Evolutionary conservation across 495 filamentous ascomycete genomes (phyloP).

Genomic region (Aspergillus coremiiformis): DNA sequence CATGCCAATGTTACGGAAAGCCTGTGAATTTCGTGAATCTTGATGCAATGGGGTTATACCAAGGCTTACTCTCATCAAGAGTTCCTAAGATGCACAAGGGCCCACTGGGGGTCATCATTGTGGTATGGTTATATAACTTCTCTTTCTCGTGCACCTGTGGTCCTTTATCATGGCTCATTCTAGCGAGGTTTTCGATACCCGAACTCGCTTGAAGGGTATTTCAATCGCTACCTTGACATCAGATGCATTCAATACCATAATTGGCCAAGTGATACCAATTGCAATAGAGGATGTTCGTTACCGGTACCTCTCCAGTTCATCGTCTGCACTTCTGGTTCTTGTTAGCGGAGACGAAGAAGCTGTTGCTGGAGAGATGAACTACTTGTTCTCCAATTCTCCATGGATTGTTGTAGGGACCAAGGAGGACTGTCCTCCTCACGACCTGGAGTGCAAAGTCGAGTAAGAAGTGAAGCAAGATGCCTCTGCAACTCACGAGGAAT

Average conservation of each 20-base stretch:
- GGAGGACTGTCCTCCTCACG: slow-evolving; percentile 31
- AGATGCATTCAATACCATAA: slow-evolving; percentile 69
- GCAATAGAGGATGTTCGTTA: slow-evolving; percentile 48
- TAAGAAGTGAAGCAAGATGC: slow-evolving; percentile 30
- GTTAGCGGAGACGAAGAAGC: slow-evolving; percentile 56
- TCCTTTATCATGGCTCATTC: slow-evolving; percentile 56
- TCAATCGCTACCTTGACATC: slow-evolving; percentile 57
- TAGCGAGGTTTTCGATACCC: slow-evolving; percentile 64
- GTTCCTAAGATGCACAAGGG: slow-evolving; percentile 54
- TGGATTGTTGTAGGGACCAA: slow-evolving; percentile 50
- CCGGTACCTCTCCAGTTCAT: slow-evolving; percentile 52
- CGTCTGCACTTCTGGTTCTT: slow-evolving; percentile 54
- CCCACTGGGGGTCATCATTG: slow-evolving; percentile 67
- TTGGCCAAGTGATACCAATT: slow-evolving; percentile 59
- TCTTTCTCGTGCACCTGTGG: slow-evolving; percentile 58
- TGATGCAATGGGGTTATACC: neutral
- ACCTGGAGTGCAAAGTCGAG: slow-evolving; percentile 33
- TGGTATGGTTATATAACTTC: slow-evolving; percentile 66
- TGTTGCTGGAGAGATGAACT: slow-evolving; percentile 67
- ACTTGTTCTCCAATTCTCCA: slow-evolving; percentile 61
- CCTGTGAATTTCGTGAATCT: neutral
- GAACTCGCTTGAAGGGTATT: slow-evolving; percentile 58
- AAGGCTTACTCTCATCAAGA: slow-evolving; percentile 54
- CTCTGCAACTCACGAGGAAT: slow-evolving; percentile 16
- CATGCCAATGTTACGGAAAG: slow-evolving; percentile 51